phyloP scores from a whole-genome alignment of 1,139 yeast genomes.

The Lipomyces yarrowii region DNA sequence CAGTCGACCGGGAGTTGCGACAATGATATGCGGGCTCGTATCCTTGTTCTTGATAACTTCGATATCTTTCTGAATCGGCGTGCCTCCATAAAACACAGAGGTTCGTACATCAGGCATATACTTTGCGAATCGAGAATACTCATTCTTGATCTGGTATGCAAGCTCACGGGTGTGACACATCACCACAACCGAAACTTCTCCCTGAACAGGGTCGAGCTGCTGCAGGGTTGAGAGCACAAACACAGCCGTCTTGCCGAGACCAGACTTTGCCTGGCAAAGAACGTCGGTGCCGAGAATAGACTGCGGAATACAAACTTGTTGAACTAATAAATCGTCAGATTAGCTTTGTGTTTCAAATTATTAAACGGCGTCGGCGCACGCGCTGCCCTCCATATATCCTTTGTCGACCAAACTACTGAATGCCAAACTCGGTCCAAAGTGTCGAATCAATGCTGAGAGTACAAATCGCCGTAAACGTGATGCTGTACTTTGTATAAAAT shows the following conservation, averaged over 20 bases:
- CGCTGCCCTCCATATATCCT: background rate
- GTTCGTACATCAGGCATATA: conserved; percentile 98
- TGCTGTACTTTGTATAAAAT: background rate
- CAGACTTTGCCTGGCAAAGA: conserved; percentile 98
- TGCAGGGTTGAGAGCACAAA: conserved; percentile 94
- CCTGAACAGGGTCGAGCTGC: conserved; percentile 96
- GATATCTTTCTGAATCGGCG: conserved; percentile 81
- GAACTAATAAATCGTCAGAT: conserved; percentile 55
- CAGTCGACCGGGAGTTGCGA: conserved; percentile 98
- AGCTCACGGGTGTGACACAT: conserved; percentile 98
- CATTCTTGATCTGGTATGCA: conserved; percentile 97
- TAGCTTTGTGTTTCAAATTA: background rate
- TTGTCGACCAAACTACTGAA: background rate
- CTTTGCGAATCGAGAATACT: conserved; percentile 95
- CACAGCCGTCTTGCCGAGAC: conserved; percentile 99
- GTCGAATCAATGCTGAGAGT: background rate
- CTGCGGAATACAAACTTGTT: conserved; percentile 98
- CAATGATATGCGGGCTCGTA: conserved; percentile 94
- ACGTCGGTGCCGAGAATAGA: conserved; percentile 98
- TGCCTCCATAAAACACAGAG: conserved; percentile 97
- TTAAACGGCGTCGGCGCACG: background rate
- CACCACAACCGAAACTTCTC: conserved; percentile 92
- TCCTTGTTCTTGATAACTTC: conserved; percentile 90
- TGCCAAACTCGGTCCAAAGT: background rate
- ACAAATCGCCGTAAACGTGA: background rate